Base-by-base conservation (phyloP, 176 grass and related monocot species). In the Phyllostachys edulis region DNA sequence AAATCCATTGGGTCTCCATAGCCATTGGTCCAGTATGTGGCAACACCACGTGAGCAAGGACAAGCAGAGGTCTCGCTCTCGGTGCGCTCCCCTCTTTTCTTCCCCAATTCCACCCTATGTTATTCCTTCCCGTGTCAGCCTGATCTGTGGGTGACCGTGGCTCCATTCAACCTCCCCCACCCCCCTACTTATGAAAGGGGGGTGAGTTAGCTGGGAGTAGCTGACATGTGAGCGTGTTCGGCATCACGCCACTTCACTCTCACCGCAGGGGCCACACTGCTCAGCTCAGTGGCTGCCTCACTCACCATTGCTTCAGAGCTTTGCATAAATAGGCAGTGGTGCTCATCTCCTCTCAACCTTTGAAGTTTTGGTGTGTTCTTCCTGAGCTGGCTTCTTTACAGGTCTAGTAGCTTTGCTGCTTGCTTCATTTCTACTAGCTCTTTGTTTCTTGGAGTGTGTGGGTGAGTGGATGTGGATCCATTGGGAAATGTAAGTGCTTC, bases 391-490 rank as follows among this genome's bases (percentile, higher is more conserved):
- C 83, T 78, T 86, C 46, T 57, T 55, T 26, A 27, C 83, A 90
- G 83, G 79, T 86, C 65, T 72, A 18, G 67, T 65, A 47, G 6
- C 71, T 69, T 36, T 29, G 20, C 46, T 56, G 55, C 60, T 88
- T 63, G 29, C 5, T 71, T 77, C 51, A 44, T n/a, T 81, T 11
- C 51, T 34, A 10, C 57, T 71, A 23, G 57, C n/a, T 26, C 57
- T 60, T 42, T 69, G 76, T 39, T 89, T 85, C 62, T 64, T 64
- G 63, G n/a, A 46, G 36, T 51, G 39, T 71, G 80, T 14, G 6
- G 79, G 50, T 4, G 39, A 71, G 73, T 78, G 77, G 73, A 86
- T 90, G 73, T 77, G 77, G 73, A 86, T 90, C 88, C 79, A 41
- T 41, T 23, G 15, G 83, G 79, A 24, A 72, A 64, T 78, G 80